A percentile compares a stretch with the other conserved stretches of the same genome.
phyloP scores from a whole-genome alignment of 2,329 filamentous ascomycete species.

The Claviceps sorghi region DNA sequence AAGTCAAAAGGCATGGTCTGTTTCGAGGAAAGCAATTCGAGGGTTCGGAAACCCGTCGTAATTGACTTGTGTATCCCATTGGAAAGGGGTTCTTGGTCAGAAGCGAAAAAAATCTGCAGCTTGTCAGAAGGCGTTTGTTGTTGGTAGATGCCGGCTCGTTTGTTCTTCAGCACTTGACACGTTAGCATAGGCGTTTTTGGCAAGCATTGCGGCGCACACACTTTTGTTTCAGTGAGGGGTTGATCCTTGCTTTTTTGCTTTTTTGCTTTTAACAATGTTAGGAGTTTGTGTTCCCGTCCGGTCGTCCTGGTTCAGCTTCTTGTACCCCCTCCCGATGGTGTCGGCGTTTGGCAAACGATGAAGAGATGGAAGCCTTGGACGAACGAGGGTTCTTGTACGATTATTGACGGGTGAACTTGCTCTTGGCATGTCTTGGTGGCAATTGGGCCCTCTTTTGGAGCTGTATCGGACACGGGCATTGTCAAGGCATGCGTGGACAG shows the following conservation, averaged over 20 bases:
- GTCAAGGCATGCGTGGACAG: neutral
- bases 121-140: neutral
- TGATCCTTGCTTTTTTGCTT: neutral
- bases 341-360: constrained; percentile 4
- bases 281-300: neutral
- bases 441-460: neutral
- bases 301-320: neutral
- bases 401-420: neutral
- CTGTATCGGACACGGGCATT: neutral
- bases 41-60: neutral
- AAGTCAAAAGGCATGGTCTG: neutral
- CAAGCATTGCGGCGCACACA: neutral
- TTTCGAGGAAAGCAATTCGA: neutral
- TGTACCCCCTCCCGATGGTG: neutral
- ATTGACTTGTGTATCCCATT: neutral
- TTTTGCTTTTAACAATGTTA: neutral
- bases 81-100: no score
- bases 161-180: neutral
- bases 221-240: neutral
- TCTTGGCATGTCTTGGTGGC: neutral
- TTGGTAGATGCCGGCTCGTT: neutral
- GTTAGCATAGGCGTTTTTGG: constrained; percentile 1
- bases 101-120: neutral
- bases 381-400: constrained; percentile 1
- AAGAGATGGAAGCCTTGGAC: neutral